Conservation (phyloP, 768 basidiomycete genomes). For the Boletus sp. region DNA sequence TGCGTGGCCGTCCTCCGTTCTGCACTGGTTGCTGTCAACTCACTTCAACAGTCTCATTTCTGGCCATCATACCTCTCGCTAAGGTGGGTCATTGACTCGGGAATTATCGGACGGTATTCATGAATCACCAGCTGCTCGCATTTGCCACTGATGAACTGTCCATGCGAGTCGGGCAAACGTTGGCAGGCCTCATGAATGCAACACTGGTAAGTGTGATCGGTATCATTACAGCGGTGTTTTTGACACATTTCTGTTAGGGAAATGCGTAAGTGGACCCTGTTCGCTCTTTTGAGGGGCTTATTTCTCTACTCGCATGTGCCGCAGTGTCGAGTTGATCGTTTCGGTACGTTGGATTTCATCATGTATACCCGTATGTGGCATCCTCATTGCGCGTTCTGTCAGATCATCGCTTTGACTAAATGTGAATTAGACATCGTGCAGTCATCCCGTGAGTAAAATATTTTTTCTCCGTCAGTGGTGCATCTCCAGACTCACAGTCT, state of each 20-base stretch:
- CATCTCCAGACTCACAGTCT: background rate
- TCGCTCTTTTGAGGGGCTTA: background rate
- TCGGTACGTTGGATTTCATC: constrained; percentile 44
- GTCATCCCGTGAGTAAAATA: constrained; percentile 56
- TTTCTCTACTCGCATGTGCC: background rate
- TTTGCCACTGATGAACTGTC: constrained; percentile 71
- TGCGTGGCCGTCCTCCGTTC: constrained; percentile 36
- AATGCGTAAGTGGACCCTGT: constrained; percentile 26
- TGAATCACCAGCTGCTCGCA: constrained; percentile 54
- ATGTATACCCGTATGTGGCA: background rate
- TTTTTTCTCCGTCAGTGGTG: background rate
- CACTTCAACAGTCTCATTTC: constrained; percentile 58
- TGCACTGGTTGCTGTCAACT: background rate
- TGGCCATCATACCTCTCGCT: constrained; percentile 83
- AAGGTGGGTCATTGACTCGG: constrained; percentile 43
- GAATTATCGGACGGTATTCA: background rate
- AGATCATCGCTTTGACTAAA: constrained; percentile 78
- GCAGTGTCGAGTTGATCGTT: constrained; percentile 61
- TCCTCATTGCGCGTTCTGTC: background rate
- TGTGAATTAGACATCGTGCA: constrained; percentile 83
- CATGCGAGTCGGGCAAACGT: constrained; percentile 75
- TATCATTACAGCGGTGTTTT: background rate
- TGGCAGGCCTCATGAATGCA: constrained; percentile 83
- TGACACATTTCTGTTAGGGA: constrained; percentile 18
- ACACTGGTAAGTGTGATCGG: constrained; percentile 54